Conservation (phyloP, 2,329 filamentous ascomycete genomes). For the Cordyceps militaris region DNA sequence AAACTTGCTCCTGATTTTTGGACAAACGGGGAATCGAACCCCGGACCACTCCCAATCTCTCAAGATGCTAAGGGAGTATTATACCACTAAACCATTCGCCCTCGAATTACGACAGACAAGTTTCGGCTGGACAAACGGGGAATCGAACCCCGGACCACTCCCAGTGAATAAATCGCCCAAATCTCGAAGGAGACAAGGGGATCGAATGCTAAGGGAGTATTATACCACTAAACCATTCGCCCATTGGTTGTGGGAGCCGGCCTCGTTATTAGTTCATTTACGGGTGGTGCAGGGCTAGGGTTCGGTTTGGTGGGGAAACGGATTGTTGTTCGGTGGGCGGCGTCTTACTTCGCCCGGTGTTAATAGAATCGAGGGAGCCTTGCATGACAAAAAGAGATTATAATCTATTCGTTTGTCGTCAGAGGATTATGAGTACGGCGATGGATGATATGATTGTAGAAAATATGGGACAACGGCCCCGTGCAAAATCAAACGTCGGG, state of each 20-base stretch:
- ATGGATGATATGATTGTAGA: too few relatives aligned
- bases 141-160: slow-evolving; percentile 17
- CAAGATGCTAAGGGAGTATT: slow-evolving; percentile 15
- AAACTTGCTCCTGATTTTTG: slow-evolving; percentile 4
- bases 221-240: slow-evolving; percentile 17
- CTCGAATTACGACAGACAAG: background rate
- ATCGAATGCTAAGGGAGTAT: slow-evolving; percentile 15
- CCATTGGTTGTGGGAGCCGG: slow-evolving; percentile 7
- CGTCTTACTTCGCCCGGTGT: background rate
- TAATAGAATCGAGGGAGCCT: too few relatives aligned
- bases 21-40: slow-evolving; percentile 16
- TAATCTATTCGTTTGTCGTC: too few relatives aligned
- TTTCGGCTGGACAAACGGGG: slow-evolving; percentile 9
- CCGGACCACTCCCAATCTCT: slow-evolving; percentile 14
- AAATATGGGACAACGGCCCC: too few relatives aligned
- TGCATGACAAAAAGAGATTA: too few relatives aligned
- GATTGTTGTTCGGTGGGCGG: background rate
- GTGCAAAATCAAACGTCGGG: too few relatives aligned
- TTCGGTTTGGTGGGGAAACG: background rate
- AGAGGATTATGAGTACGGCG: too few relatives aligned
- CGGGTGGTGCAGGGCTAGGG: slow-evolving; percentile 11
- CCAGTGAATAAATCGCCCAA: background rate
- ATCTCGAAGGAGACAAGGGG: background rate
- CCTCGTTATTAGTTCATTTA: slow-evolving; percentile 9
- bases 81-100: slow-evolving; percentile 17